Percentiles rank a stretch among this genome's conserved stretches.
Conservation (phyloP, 176 grass and related monocot species). For the Phyllostachys edulis region DNA sequence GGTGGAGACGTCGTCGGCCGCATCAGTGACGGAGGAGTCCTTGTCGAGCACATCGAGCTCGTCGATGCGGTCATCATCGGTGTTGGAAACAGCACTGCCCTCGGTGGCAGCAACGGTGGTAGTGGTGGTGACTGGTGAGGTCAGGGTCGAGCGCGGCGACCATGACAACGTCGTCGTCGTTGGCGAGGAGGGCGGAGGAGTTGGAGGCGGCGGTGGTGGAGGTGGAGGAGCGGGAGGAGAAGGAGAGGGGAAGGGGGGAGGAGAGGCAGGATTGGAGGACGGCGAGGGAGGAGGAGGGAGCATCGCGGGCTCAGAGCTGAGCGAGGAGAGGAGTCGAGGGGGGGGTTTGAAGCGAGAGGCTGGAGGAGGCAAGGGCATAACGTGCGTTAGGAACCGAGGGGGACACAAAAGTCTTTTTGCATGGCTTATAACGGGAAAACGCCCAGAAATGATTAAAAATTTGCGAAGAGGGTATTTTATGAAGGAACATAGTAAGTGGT, state of each 20-base stretch:
- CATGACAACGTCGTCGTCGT: conserved; percentile 38
- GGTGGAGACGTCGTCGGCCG: conserved; percentile 28
- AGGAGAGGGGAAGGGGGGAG: no score
- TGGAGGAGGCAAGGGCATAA: no score
- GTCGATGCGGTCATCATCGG: conserved; percentile 74
- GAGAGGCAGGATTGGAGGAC: no score
- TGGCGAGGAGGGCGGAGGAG: conserved; percentile 35
- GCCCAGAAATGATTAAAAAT: no score
- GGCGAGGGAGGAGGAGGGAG: no score
- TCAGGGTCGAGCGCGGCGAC: conserved; percentile 34
- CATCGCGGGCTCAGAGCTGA: no score
- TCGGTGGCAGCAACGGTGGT: not conserved
- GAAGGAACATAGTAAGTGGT: no score
- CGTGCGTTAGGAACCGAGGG: no score
- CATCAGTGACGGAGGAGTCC: conserved; percentile 23
- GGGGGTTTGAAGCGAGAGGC: not conserved
- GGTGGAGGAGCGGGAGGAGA: no score
- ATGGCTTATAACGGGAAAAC: no score
- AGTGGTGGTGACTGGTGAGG: conserved; percentile 23
- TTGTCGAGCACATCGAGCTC: conserved; percentile 86
- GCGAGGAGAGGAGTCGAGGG: conserved; percentile 23
- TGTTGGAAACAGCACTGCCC: not conserved
- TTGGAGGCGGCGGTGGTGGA: conserved; percentile 21
- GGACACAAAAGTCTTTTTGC: no score
- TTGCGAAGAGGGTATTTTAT: no score